Conservation (phyloP, 371 early-diverging fungal species). For the Sanchytrium tribonematis region DNA sequence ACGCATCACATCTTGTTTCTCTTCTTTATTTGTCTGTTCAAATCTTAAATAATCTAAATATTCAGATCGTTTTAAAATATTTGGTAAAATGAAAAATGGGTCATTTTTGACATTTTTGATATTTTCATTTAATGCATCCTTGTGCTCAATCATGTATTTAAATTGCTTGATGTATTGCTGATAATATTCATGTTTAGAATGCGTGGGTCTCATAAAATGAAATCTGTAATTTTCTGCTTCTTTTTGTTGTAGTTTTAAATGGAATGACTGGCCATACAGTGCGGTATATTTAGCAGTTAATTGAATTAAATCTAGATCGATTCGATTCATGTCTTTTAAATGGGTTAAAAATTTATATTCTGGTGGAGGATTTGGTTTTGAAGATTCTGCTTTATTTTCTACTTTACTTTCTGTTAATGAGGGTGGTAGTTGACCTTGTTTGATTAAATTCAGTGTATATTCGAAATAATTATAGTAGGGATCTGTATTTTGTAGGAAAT, state of each 20-base stretch:
- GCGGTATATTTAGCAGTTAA: background rate
- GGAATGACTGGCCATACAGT: background rate
- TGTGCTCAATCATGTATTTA: background rate
- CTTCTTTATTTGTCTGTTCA: background rate
- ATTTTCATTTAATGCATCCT: background rate
- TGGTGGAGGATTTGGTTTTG: background rate
- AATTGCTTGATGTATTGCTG: background rate
- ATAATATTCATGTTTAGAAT: background rate
- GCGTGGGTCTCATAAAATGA: background rate
- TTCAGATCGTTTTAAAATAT: background rate
- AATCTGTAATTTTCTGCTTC: background rate
- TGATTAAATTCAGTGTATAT: background rate
- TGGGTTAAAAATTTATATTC: background rate
- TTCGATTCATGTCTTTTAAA: background rate
- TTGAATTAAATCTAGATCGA: background rate
- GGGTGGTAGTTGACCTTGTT: background rate
- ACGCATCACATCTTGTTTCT: background rate
- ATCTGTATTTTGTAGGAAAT: background rate
- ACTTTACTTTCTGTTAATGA: background rate
- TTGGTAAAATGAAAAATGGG: background rate
- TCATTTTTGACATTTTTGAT: background rate
- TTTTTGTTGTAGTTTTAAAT: background rate
- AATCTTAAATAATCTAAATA: background rate
- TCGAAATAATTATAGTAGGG: background rate
- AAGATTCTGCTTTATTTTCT: background rate